A percentile compares a stretch with the other conserved stretches of the same genome.
Evolutionary conservation across 805 yeast species (phyloP).

Genomic region (Cyberlindnera euphorbiiphila): DNA sequence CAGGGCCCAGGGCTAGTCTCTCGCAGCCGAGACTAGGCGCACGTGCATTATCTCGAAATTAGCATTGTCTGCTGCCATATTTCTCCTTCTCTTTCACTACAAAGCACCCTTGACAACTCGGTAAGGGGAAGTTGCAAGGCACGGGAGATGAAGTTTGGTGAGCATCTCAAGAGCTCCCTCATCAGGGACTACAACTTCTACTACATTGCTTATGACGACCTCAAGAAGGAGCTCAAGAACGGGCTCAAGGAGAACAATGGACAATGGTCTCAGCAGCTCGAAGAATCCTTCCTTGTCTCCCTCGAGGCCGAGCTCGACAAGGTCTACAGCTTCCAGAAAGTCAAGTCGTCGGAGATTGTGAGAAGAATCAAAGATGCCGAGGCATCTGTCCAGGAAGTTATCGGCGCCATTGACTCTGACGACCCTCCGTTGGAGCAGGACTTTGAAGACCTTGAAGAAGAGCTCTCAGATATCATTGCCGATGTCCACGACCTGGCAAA

Average conservation of each 20-base stretch:
- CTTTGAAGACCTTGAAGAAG: conserved; percentile 72
- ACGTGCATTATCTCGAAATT: no score
- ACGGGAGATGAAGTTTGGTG: conserved; percentile 84
- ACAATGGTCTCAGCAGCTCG: conserved; percentile 72
- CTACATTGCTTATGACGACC: conserved; percentile 87
- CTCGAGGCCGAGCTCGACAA: conserved; percentile 86
- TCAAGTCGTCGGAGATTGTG: conserved; percentile 80
- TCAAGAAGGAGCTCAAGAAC: conserved; percentile 75
- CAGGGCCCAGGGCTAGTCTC: no score
- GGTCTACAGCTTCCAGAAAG: conserved; percentile 85
- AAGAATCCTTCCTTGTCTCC: conserved; percentile 70
- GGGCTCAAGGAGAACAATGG: conserved; percentile 54
- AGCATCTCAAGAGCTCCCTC: conserved; percentile 81
- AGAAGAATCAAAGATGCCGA: conserved; percentile 84
- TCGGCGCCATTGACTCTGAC: conserved; percentile 48
- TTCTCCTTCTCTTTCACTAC: no score
- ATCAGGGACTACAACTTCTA: conserved; percentile 89
- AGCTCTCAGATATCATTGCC: conserved; percentile 82
- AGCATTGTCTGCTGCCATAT: no score
- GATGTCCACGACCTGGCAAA: conserved; percentile 97
- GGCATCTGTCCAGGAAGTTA: conserved; percentile 62
- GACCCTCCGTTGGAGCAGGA: conserved; percentile 57
- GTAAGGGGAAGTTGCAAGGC: no score
- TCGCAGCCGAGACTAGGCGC: conserved; percentile 2
- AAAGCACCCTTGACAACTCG: no score